Base-by-base conservation (phyloP, 352 stramenopile genomes). In the Phytophthora aleatoria region DNA sequence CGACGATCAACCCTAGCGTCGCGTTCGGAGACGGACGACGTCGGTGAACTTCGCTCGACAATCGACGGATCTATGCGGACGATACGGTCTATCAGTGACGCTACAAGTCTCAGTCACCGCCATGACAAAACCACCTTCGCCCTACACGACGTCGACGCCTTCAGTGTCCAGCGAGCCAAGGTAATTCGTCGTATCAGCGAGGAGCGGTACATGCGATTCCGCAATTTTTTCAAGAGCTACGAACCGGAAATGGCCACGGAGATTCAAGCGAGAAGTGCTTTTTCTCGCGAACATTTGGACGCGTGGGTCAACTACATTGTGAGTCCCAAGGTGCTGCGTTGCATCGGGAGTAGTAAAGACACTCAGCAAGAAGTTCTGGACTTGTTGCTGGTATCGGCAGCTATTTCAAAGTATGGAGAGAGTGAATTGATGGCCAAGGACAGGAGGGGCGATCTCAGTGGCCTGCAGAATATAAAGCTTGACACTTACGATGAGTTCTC, bases 321-420 rank as follows among this genome's bases (percentile, higher is more conserved):
- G 48, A 76, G 67, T 38, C 60, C 60, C 26, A 77, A 77, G 41
- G 59, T 72, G 28, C 39, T 75, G 48, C 57, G 53, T 1, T 75
- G 56, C 38, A 58, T 75, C 47, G 2, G 30, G 15, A 47, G 36
- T 43, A 69, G 13, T 49, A 58, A 48, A 50, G 57, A 68, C 30
- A 51, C 28, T 12, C 57, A 64, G 26, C 56, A 72, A 28, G 67
- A 79, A 11, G 20, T 81, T 1, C 57, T 76, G 49, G 70, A 77
- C 24, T 28, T 81, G 27, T 20, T 74, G n/a, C 72, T 77, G 64
- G 71, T 77, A 4, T 71, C 73, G 2, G 64, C 70, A 33, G 66
- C 67, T 3, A 70, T 81, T 44, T 61, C 73, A 57, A 76, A 74
- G 56, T 77, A 81, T 28, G 73, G 73, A 50, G 70, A 79, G 53